phyloP scores from a whole-genome alignment of 441 rosid genomes.

The Syzygium syzygioides region DNA sequence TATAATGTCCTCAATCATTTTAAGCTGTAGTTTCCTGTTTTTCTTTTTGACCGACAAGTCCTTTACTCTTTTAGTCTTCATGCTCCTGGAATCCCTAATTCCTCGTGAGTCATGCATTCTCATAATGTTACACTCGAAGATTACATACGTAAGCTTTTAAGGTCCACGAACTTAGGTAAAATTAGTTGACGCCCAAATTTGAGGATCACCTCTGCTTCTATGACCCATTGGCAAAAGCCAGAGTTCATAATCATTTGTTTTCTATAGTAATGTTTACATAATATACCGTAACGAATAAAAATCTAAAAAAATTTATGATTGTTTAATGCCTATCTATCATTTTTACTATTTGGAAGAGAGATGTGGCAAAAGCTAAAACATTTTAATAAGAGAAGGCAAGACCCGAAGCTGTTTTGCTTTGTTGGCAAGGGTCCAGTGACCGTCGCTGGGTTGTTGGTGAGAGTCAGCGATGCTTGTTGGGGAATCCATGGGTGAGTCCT shows the following conservation, averaged over 20 bases:
- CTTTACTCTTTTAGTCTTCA: not conserved
- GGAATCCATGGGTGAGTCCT: not conserved
- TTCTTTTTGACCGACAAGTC: not conserved
- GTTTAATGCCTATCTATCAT: not conserved
- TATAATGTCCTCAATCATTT: not conserved
- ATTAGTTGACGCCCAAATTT: not conserved
- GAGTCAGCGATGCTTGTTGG: not conserved
- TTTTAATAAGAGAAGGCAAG: not conserved
- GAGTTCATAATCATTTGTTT: not conserved
- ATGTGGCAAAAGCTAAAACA: not conserved
- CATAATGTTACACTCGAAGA: not conserved
- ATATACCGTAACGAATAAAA: not conserved
- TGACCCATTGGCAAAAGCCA: not conserved
- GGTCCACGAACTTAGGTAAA: not conserved
- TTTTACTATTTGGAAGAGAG: not conserved
- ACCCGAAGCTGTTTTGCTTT: not conserved
- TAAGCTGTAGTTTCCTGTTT: not conserved
- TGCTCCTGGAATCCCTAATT: not conserved
- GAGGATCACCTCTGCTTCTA: not conserved
- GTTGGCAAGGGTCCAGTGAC: not conserved
- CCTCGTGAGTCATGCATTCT: not conserved
- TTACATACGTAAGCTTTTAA: not conserved
- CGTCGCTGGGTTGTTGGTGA: not conserved
- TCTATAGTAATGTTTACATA: not conserved
- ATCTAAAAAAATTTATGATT: not conserved